These are phyloP conservation scores for Barbarea vulgaris DNA, from an alignment of 345 rosid species.

Conservation along the genomic window DNA sequence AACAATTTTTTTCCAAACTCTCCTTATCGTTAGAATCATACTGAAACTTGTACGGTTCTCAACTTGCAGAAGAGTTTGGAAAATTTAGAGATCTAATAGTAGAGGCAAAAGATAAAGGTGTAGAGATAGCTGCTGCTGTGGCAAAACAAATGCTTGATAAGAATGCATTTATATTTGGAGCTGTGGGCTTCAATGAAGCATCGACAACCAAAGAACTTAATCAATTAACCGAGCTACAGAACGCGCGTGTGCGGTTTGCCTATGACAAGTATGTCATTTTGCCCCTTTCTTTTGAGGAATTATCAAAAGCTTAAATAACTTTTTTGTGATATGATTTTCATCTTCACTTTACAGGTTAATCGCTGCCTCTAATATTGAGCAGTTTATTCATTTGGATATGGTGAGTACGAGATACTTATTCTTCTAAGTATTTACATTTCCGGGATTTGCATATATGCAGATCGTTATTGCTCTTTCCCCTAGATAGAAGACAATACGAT, in stretches of 20 bases:
- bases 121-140: constrained; percentile 51
- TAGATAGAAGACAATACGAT: too few species aligned
- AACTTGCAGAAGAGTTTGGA: constrained; percentile 67
- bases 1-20: neutral
- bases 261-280: constrained; percentile 53
- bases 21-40: neutral
- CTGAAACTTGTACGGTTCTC: neutral
- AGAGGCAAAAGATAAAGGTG: constrained; percentile 56
- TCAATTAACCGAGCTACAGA: constrained; percentile 56
- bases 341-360: constrained; percentile 53
- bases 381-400: constrained; percentile 79
- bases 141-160: constrained; percentile 72
- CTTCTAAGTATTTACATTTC: constrained; percentile 9
- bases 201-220: constrained; percentile 49
- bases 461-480: too few species aligned
- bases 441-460: neutral
- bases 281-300: neutral
- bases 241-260: constrained; percentile 61
- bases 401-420: constrained; percentile 45
- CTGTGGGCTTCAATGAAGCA: constrained; percentile 52
- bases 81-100: constrained; percentile 61
- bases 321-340: constrained; percentile 26
- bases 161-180: constrained; percentile 72
- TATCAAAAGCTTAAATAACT: neutral
- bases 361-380: constrained; percentile 53